Base-by-base conservation (phyloP, 2,329 filamentous ascomycete species). In the Aspergillus pseudotamarii region DNA sequence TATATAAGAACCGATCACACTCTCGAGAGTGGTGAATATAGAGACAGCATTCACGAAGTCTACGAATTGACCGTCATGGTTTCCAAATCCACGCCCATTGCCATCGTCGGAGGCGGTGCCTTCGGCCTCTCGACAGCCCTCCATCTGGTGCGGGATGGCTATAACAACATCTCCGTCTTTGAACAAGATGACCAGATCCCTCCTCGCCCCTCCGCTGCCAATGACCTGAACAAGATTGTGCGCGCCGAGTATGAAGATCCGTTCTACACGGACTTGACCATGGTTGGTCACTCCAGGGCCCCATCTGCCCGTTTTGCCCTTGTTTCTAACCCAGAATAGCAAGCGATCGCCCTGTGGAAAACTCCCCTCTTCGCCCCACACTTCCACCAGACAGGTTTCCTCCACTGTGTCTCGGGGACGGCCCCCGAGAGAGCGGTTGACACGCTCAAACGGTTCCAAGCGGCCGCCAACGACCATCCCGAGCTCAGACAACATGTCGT, bases 181-280 rank as follows among this genome's bases (percentile, higher is more conserved):
- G 84, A 86, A 59, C 73, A 73, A 59, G 78, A 78, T 45, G 71
- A 75, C 11, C 73, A 76, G 11, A 80, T 83, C 3, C 85, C 85
- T 0, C 82, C 84, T 1, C 74, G 75, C 5, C 81, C 74, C 68
- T 87, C 86, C 0, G 87, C 85, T 0, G 86, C 82, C 23, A 86
- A 86, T 63, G 85, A 89, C 65, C 70, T 88, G 30, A 89, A 88
- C 71, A 89, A 89, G 72, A 88, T 88, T 60, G 78, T 88, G 41
- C 80, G 86, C 2, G 84, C 82, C 5, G 85, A 88, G 66, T 88
- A 88, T 62, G 84, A 86, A 64, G 84, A 87, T 62, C 76, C 79
- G 0, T 86, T 85, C 60, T 88, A 88, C 63, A 84, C 84, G 0
- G 78, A 85, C 2, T 69, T 87, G 50, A 82, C 85, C 1, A 74